Evolutionary conservation across 73 alveolate genomes (phyloP), one percentile per base, ranked within the genome.

Genomic region (Symbiodinium natans): DNA sequence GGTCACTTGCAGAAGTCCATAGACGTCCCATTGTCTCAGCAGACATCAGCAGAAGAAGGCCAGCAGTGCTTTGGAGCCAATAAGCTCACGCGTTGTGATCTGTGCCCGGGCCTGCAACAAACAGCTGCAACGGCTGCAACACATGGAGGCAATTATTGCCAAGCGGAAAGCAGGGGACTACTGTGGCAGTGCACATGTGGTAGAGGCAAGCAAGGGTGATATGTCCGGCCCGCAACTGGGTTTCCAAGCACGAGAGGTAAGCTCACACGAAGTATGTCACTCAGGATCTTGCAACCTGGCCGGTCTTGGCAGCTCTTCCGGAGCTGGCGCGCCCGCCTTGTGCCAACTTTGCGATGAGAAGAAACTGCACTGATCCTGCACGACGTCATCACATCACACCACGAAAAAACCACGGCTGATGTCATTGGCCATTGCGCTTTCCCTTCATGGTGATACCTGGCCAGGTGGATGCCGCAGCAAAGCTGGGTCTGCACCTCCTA

Each of bases 231-330:
- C 36, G 33, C 80, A 27, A 13, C 25, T 21, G 82, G 39, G 39
- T n/a, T n/a, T n/a, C n/a, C n/a, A n/a, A n/a, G n/a, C n/a, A n/a
- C n/a, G n/a, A n/a, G n/a, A n/a, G n/a, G n/a, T n/a, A n/a, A n/a
- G n/a, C n/a, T n/a, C n/a, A n/a, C n/a, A n/a, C n/a, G n/a, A n/a
- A n/a, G n/a, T n/a, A n/a, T n/a, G n/a, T 31, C 84, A 33, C 52
- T 13, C 25, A 75, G 86, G 86, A 75, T 75, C 86, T 46, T 19
- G 43, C 29, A 36, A 75, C 43, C 41, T 75, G 86, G 86, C 86
- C 86, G n/a, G n/a, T 75, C n/a, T 25, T 75, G 31, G 86, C 86
- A 2, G 41, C 86, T n/a, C 86, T 75, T 75, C 86, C 86, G 43
- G 52, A 75, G 42, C 41, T 75, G 41, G 86, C 31, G 46, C 52